These are phyloP conservation scores for Cocos nucifera DNA, from an alignment of 176 grass and related monocot genomes.

Conservation along the genomic window DNA sequence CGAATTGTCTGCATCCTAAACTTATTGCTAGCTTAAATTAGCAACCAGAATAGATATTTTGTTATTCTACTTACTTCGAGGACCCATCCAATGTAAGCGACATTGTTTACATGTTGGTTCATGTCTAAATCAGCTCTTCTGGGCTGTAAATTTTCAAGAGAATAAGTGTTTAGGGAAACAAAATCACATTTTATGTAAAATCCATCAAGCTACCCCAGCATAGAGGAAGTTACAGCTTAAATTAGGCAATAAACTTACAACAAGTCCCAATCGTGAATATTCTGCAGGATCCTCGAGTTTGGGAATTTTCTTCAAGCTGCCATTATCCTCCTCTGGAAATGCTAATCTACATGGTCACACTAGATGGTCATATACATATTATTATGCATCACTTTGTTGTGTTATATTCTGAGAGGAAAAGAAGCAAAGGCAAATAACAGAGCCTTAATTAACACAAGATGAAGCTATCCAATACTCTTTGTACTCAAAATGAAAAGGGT, in stretches of 20 bases:
- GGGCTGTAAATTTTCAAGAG: constrained; percentile 40
- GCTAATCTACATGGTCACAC: constrained; percentile 41
- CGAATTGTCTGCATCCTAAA: too few relatives aligned
- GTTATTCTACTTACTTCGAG: constrained; percentile 60
- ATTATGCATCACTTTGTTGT: too few relatives aligned
- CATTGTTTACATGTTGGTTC: constrained; percentile 99
- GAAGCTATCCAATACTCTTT: too few relatives aligned
- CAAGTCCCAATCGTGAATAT: constrained; percentile 72
- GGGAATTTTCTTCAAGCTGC: constrained; percentile 88
- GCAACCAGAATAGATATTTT: not conserved
- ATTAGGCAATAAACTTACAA: constrained; percentile 37
- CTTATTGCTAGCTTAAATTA: too few relatives aligned
- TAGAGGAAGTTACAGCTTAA: too few relatives aligned
- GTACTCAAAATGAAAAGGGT: too few relatives aligned
- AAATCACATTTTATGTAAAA: too few relatives aligned
- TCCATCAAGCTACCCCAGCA: too few relatives aligned
- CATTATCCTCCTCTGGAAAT: constrained; percentile 96
- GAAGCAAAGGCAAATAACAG: too few relatives aligned
- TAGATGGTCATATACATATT: constrained; percentile 5
- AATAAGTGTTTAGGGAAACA: too few relatives aligned
- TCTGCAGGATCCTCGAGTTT: constrained; percentile 75
- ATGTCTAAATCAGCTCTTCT: constrained; percentile 99
- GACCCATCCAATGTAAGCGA: constrained; percentile 99
- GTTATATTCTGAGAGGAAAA: too few relatives aligned
- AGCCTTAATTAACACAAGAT: too few relatives aligned